Evolutionary conservation across 1,284 basidiomycete species (phyloP).

Genomic region (Phenoliferia sp.): DNA sequence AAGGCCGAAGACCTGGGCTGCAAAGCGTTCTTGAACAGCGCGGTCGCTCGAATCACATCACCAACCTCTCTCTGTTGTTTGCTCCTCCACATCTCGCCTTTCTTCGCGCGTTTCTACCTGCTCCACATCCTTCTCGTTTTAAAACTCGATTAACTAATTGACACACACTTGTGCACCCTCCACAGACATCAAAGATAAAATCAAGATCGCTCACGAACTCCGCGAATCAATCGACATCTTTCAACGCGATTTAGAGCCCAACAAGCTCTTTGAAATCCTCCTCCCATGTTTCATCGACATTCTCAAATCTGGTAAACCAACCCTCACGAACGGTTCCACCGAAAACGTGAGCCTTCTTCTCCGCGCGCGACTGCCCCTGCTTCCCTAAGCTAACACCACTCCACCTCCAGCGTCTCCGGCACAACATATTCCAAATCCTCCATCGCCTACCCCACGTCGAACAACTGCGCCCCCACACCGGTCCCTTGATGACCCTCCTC

Average conservation of each 20-base stretch:
- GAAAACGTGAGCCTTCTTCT: constrained; percentile 55
- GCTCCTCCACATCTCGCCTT: constrained; percentile 1
- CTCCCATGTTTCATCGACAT: constrained; percentile 76
- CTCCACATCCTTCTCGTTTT: background rate
- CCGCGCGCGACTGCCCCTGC: background rate
- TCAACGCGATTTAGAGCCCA: constrained; percentile 67
- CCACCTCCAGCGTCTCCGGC: constrained; percentile 73
- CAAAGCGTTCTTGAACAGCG: no score
- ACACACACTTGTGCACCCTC: background rate
- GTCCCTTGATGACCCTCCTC: constrained; percentile 65
- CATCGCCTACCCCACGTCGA: constrained; percentile 84
- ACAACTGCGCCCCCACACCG: constrained; percentile 63
- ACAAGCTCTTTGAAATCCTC: constrained; percentile 53
- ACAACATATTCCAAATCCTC: constrained; percentile 77
- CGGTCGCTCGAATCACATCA: no score
- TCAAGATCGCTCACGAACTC: constrained; percentile 68
- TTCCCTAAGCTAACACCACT: no score
- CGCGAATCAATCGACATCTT: constrained; percentile 81
- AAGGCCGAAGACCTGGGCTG: no score
- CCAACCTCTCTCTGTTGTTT: no score
- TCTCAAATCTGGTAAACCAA: constrained; percentile 68
- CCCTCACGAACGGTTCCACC: constrained; percentile 67
- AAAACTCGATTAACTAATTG: background rate
- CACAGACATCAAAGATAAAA: constrained; percentile 47
- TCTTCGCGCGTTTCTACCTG: background rate